Conservation (phyloP, 106 monocot genomes). For the Phalaenopsis aphrodite region DNA sequence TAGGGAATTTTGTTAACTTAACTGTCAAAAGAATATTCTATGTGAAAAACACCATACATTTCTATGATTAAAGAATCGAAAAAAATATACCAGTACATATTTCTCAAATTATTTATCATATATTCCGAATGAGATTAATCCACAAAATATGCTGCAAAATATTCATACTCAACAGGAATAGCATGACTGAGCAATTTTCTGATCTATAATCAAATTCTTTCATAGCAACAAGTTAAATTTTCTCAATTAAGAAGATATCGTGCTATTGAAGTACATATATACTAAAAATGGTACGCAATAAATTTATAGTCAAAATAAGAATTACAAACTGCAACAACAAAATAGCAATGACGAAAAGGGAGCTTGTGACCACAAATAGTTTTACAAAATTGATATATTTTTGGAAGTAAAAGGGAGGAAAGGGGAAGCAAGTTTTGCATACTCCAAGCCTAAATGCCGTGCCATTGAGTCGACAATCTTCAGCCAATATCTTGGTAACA, state of each 20-base stretch:
- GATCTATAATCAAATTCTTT: not conserved
- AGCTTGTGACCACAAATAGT: not conserved
- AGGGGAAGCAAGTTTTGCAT: conserved; percentile 13
- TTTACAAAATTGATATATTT: not conserved
- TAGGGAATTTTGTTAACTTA: not conserved
- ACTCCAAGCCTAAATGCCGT: conserved; percentile 97
- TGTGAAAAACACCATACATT: not conserved
- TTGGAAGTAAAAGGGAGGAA: not conserved
- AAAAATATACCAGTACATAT: not conserved
- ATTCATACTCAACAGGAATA: not conserved
- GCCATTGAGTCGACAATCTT: conserved; percentile 84
- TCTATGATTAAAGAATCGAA: not conserved
- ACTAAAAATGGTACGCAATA: not conserved
- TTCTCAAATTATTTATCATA: not conserved
- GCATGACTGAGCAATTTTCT: not conserved
- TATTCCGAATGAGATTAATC: not conserved
- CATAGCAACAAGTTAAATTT: not conserved
- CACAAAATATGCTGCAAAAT: not conserved
- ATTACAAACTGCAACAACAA: not conserved
- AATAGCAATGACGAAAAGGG: not conserved
- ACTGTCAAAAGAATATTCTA: not conserved
- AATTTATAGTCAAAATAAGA: not conserved
- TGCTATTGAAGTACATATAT: not conserved
- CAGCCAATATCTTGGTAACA: conserved; percentile 67
- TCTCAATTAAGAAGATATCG: not conserved